phyloP scores from a whole-genome alignment of 2,329 filamentous ascomycete genomes.

The Aspergillus persii region DNA sequence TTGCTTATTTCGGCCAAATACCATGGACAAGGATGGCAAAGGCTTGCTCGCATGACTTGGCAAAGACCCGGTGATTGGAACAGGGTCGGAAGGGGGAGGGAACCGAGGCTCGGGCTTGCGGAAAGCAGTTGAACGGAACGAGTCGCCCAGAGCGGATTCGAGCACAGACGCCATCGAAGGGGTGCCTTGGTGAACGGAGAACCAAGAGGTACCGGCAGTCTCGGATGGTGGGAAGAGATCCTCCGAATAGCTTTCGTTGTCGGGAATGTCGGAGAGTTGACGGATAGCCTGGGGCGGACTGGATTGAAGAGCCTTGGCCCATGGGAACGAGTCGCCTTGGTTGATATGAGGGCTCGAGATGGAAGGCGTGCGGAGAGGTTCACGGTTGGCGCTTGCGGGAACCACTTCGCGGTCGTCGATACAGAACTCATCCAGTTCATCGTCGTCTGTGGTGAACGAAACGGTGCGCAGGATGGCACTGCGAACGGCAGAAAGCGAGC shows the following conservation, averaged over 20 bases:
- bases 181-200: conserved; percentile 70
- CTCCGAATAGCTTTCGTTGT: conserved; percentile 74
- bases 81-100: conserved; percentile 56
- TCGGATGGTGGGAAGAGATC: conserved; percentile 82
- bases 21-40: conserved; percentile 69
- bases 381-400: conserved; percentile 79
- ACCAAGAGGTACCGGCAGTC: conserved; percentile 66
- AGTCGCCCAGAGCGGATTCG: conserved; percentile 76
- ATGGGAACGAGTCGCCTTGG: conserved; percentile 78
- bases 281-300: conserved; percentile 69
- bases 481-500: conserved; percentile 75
- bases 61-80: conserved; percentile 77
- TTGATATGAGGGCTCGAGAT: conserved; percentile 83
- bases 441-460: conserved; percentile 91
- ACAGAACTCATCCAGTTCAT: conserved; percentile 90
- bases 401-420: conserved; percentile 73
- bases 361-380: conserved; percentile 92
- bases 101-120: conserved; percentile 41
- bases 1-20: conserved; percentile 70
- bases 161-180: conserved; percentile 81
- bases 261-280: conserved; percentile 81
- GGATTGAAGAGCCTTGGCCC: conserved; percentile 84
- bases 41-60: conserved; percentile 60
- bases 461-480: conserved; percentile 75
- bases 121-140: conserved; percentile 71